Conservation (phyloP, 2,329 filamentous ascomycete genomes). For the Escovopsis sp. region DNA sequence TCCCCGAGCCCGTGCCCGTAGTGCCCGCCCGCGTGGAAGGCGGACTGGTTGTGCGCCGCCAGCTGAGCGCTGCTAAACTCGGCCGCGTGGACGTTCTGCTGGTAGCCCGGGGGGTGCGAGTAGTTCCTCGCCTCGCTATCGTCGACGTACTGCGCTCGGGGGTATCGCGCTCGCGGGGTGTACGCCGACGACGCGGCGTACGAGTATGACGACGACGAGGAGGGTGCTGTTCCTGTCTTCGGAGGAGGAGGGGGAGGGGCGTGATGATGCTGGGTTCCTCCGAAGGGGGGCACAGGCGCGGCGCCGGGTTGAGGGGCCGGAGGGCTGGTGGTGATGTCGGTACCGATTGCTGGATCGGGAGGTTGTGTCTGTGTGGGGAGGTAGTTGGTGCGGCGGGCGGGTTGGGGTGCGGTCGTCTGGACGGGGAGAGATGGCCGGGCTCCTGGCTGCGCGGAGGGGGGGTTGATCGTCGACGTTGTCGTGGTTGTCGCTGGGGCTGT, state of each 20-base stretch:
- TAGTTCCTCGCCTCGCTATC: constrained; percentile 12
- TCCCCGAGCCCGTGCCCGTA: constrained; percentile 11
- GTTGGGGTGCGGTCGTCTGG: constrained; percentile 24
- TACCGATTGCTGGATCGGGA: constrained; percentile 2
- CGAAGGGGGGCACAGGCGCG: constrained; percentile 28
- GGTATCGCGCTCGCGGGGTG: too few relatives aligned
- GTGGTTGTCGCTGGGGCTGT: constrained; percentile 13
- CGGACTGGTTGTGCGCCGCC: constrained; percentile 23
- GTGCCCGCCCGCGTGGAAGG: constrained; percentile 11
- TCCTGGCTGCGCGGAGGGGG: constrained; percentile 32
- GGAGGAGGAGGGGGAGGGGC: constrained; percentile 24
- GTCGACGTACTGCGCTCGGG: constrained; percentile 5
- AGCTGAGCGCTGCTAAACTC: constrained; percentile 34
- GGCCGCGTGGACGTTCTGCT: constrained; percentile 39
- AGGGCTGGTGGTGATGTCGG: constrained; percentile 23
- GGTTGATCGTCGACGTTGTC: constrained; percentile 17
- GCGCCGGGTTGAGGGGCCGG: constrained; percentile 44
- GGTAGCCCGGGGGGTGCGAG: constrained; percentile 39
- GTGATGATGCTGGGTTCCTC: constrained; percentile 6
- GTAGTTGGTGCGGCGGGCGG: constrained; percentile 17
- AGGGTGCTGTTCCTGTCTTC: constrained; percentile 26
- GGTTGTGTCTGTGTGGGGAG: constrained; percentile 29
- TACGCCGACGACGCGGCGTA: constrained; percentile 3
- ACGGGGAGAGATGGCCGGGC: constrained; percentile 28
- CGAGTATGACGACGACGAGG: constrained; percentile 12